Conservation (phyloP, 148 eudicot species). For the Rhododendron kiyosumense region DNA sequence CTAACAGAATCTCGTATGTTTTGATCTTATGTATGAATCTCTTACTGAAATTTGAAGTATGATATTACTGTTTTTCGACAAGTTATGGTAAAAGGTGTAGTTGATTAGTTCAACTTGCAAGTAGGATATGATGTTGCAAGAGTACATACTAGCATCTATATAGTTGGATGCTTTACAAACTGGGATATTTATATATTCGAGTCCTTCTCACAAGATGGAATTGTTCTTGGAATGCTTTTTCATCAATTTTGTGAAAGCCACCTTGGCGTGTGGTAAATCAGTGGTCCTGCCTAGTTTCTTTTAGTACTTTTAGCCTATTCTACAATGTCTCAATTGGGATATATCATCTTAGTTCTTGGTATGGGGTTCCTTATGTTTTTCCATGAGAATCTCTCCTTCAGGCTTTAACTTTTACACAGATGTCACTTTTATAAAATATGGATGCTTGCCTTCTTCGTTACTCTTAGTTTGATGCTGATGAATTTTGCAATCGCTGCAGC, state of each 20-base stretch:
- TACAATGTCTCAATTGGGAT: too few relatives aligned
- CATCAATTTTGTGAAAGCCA: not conserved
- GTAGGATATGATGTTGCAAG: not conserved
- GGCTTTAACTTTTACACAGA: not conserved
- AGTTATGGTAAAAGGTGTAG: not conserved
- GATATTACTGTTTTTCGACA: not conserved
- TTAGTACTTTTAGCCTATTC: not conserved
- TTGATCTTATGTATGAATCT: not conserved
- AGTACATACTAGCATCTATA: not conserved
- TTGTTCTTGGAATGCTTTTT: not conserved
- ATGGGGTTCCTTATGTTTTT: not conserved
- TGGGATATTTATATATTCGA: not conserved
- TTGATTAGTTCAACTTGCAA: not conserved
- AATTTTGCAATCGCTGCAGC: constrained; percentile 24
- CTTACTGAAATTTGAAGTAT: not conserved
- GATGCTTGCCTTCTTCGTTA: not conserved
- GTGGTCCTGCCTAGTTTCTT: not conserved
- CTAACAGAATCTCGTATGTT: not conserved
- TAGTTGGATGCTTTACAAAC: not conserved
- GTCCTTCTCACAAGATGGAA: not conserved
- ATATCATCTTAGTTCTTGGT: too few relatives aligned
- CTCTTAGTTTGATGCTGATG: constrained; percentile 14
- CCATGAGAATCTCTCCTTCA: not conserved
- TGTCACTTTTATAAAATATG: not conserved
- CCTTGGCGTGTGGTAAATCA: not conserved